These are phyloP conservation scores for Aspergillus heteromorphus DNA, from an alignment of 495 filamentous ascomycete species.

Conservation along the genomic window DNA sequence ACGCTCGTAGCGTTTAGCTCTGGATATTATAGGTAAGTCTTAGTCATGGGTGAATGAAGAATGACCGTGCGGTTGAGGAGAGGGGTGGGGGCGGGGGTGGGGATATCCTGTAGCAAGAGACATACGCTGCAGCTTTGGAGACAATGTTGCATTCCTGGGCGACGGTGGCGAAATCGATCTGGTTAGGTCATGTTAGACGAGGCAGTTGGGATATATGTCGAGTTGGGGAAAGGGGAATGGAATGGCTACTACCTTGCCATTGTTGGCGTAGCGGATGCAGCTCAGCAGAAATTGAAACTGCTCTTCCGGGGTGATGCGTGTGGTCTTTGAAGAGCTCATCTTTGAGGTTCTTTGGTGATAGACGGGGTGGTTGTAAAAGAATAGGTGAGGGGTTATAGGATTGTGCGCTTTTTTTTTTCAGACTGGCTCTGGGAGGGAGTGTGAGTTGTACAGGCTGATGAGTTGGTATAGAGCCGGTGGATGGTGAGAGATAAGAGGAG, in stretches of 20 bases:
- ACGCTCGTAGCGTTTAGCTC: constrained; percentile 61
- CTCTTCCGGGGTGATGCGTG: constrained; percentile 42
- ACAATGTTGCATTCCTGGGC: constrained; percentile 59
- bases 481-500: background rate
- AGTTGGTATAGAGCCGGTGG: too few relatives aligned
- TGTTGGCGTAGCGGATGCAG: constrained; percentile 54
- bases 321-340: constrained; percentile 29
- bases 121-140: constrained; percentile 63
- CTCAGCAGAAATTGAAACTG: constrained; percentile 60
- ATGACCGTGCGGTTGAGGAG: constrained; percentile 4
- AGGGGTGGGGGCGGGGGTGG: background rate
- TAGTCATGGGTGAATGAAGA: background rate
- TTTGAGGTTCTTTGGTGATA: background rate
- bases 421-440: too few relatives aligned
- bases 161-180: constrained; percentile 60
- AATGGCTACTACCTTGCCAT: constrained; percentile 52
- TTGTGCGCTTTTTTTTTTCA: too few relatives aligned
- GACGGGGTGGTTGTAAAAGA: background rate
- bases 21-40: constrained; percentile 14
- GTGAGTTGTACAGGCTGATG: too few relatives aligned
- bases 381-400: background rate
- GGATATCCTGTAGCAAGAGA: too few relatives aligned
- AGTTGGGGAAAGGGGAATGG: background rate
- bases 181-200: background rate
- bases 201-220: background rate